Evolutionary conservation across 805 yeast genomes (phyloP).

Genomic region (Cyberlindnera americana): DNA sequence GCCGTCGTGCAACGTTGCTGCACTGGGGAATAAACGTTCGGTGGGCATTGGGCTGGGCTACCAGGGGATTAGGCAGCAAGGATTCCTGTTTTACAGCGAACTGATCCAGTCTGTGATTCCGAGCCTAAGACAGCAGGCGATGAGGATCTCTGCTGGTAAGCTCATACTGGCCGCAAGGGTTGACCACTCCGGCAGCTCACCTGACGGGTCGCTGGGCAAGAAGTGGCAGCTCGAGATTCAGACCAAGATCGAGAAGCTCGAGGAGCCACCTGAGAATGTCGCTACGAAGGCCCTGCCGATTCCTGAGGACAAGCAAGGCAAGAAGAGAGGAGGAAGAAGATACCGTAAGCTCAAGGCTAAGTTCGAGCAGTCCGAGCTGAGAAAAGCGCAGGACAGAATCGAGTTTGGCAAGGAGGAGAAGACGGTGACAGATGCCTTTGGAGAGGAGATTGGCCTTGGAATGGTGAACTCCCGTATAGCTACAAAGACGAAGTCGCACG

Average conservation of each 20-base stretch:
- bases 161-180: slow-evolving; percentile 78
- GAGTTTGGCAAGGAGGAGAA: slow-evolving; percentile 76
- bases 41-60: slow-evolving; percentile 39
- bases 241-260: slow-evolving; percentile 63
- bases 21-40: slow-evolving; percentile 58
- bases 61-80: slow-evolving; percentile 55
- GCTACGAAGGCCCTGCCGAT: slow-evolving; percentile 63
- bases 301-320: slow-evolving; percentile 67
- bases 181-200: slow-evolving; percentile 48
- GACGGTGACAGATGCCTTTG: slow-evolving; percentile 57
- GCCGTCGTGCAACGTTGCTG: slow-evolving; percentile 82
- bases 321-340: slow-evolving; percentile 83
- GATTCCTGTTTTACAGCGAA: slow-evolving; percentile 61
- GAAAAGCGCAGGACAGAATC: slow-evolving; percentile 81
- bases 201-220: slow-evolving; percentile 52
- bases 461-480: slow-evolving; percentile 40
- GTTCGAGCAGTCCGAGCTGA: slow-evolving; percentile 73
- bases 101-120: slow-evolving; percentile 57
- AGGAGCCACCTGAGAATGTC: slow-evolving; percentile 69
- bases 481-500: slow-evolving; percentile 43
- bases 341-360: slow-evolving; percentile 78
- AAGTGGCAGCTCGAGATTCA: slow-evolving; percentile 59
- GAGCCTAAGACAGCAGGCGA: slow-evolving; percentile 60
- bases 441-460: slow-evolving; percentile 83
- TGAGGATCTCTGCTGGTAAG: slow-evolving; percentile 78